Evolutionary conservation across 345 rosid species (phyloP).

Genomic region (Excoecaria agallocha): DNA sequence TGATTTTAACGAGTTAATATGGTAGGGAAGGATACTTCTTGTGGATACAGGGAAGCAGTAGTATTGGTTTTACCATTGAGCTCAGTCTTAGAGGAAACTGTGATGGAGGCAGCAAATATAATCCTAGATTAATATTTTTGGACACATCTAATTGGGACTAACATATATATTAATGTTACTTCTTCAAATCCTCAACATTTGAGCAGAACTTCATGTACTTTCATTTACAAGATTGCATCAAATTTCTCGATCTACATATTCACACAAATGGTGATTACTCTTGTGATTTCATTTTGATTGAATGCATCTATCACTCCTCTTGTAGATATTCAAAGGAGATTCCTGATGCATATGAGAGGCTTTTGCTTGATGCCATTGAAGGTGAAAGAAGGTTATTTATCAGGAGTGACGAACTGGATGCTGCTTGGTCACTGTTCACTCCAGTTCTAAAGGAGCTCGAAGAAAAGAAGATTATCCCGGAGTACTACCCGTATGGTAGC

Average conservation of each 20-base stretch:
- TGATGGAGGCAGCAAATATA: not conserved
- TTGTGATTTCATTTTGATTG: not conserved
- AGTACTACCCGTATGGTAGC: conserved; percentile 95
- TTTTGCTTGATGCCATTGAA: conserved; percentile 87
- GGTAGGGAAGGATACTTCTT: no score
- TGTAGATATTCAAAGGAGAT: conserved; percentile 90
- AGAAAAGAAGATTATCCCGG: conserved; percentile 73
- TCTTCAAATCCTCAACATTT: no score
- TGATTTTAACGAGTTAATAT: no score
- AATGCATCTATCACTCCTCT: not conserved
- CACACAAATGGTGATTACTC: not conserved
- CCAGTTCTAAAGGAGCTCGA: conserved; percentile 82
- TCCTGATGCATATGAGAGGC: conserved; percentile 98
- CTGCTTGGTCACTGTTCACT: conserved; percentile 89
- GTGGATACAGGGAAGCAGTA: not conserved
- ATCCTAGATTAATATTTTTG: not conserved
- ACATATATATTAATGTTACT: not conserved
- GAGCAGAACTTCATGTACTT: not conserved
- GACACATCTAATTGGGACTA: not conserved
- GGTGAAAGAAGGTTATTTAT: conserved; percentile 96
- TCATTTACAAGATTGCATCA: not conserved
- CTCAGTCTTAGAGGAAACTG: not conserved
- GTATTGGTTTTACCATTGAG: not conserved
- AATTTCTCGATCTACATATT: not conserved
- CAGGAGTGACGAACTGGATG: conserved; percentile 93